Percentiles rank a stretch among this genome's conserved stretches.
Conservation (phyloP, 768 basidiomycete species). For the Hygrophorus pudorinus region DNA sequence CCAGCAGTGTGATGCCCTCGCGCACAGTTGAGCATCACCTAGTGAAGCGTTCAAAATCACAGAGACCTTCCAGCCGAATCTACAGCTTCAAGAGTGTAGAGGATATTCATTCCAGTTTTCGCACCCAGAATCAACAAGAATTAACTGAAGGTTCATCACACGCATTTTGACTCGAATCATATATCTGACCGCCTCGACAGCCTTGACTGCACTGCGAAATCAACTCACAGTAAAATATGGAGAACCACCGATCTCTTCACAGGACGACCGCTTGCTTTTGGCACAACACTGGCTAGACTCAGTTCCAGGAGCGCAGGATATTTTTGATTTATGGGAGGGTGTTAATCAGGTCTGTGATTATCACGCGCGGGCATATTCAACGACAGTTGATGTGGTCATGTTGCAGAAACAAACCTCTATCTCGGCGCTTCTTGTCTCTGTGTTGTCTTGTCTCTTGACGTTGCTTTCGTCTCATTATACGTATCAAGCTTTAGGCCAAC, state of each 20-base stretch:
- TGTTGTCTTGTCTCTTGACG: constrained; percentile 49
- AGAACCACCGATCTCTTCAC: constrained; percentile 37
- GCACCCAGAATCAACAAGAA: constrained; percentile 4
- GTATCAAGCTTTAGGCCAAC: constrained; percentile 50
- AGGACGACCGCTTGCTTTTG: constrained; percentile 52
- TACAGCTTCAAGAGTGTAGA: neutral
- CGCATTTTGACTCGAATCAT: neutral
- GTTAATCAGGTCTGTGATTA: constrained; percentile 30
- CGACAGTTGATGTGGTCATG: neutral
- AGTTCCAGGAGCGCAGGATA: constrained; percentile 44
- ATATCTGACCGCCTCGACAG: constrained; percentile 15
- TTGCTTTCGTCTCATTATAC: constrained; percentile 62
- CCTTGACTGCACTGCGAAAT: constrained; percentile 48
- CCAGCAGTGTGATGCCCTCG: too few relatives aligned
- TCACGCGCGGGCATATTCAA: constrained; percentile 2
- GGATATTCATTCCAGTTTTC: constrained; percentile 2
- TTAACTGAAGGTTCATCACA: constrained; percentile 30
- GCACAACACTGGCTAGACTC: constrained; percentile 53
- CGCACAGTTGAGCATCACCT: too few relatives aligned
- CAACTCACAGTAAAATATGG: constrained; percentile 43
- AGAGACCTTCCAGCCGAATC: too few relatives aligned
- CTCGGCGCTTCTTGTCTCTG: constrained; percentile 34
- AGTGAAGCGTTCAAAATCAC: too few relatives aligned
- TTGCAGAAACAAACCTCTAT: constrained; percentile 34
- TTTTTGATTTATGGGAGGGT: constrained; percentile 56